A percentile compares a stretch with the other conserved stretches of the same genome.
phyloP scores from a whole-genome alignment of 2,329 filamentous ascomycete genomes.

The Lasiodiplodia citricola region DNA sequence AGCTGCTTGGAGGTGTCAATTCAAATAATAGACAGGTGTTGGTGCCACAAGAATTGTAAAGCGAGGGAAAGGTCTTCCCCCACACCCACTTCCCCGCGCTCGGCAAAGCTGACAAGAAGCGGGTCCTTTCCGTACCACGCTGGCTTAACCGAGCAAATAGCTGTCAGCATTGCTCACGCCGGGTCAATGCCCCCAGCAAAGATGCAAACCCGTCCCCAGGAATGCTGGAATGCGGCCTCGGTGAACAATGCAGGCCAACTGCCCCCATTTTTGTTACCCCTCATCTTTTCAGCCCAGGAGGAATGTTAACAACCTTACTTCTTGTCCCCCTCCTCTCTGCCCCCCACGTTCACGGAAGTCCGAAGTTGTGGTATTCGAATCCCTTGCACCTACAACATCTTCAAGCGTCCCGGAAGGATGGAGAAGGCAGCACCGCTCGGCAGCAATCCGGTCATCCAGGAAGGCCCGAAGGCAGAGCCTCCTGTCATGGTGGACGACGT shows the following conservation, averaged over 20 bases:
- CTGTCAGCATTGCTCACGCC: neutral
- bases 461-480: neutral
- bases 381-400: neutral
- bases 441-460: slow-evolving; percentile 20
- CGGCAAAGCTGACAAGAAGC: slow-evolving; percentile 17
- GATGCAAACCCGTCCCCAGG: neutral
- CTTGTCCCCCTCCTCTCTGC: neutral
- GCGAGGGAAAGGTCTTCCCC: neutral
- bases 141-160: slow-evolving; percentile 14
- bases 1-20: neutral
- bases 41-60: neutral
- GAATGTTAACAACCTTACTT: slow-evolving; percentile 5
- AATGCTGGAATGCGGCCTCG: slow-evolving; percentile 9
- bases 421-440: slow-evolving; percentile 16
- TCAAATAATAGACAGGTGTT: neutral
- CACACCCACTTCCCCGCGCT: slow-evolving; percentile 13
- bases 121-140: slow-evolving; percentile 9
- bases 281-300: neutral
- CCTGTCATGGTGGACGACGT: slow-evolving; percentile 13
- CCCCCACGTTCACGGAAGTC: slow-evolving; percentile 2
- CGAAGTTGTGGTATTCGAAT: neutral
- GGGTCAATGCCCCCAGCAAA: slow-evolving; percentile 8
- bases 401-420: neutral
- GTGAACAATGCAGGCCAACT: neutral
- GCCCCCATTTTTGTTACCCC: neutral